A percentile compares a stretch with the other conserved stretches of the same genome.
phyloP scores from a whole-genome alignment of 2,329 filamentous ascomycete species.

The Colletotrichum kahawae region DNA sequence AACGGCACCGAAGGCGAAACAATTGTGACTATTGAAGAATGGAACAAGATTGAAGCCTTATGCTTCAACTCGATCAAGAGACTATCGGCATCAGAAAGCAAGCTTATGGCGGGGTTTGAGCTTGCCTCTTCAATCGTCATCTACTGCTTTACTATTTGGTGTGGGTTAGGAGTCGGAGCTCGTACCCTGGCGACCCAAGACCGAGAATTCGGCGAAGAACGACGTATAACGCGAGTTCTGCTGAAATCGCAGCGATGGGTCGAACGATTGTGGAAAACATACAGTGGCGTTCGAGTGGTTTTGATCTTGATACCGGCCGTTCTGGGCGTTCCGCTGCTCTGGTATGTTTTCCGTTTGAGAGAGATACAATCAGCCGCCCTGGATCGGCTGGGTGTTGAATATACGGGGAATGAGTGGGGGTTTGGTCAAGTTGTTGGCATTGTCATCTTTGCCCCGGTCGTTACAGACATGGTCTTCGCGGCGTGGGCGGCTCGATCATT shows the following conservation, averaged over 20 bases:
- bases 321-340: not conserved
- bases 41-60: not conserved
- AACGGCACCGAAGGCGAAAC: not conserved
- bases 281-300: not conserved
- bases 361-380: not conserved
- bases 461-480: not conserved
- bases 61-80: not conserved
- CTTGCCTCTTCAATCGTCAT: not conserved
- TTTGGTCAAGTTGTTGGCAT: slow-evolving; percentile 29
- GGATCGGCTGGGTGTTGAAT: not conserved
- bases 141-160: not conserved
- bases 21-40: not conserved
- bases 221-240: not conserved
- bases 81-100: not conserved
- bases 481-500: not conserved
- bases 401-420: slow-evolving; percentile 20
- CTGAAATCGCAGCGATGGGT: not conserved
- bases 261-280: not conserved
- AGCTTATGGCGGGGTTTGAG: not conserved
- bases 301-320: not conserved
- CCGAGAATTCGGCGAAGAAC: not conserved
- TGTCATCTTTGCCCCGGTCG: slow-evolving; percentile 26
- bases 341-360: not conserved
- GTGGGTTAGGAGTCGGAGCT: not conserved
- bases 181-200: not conserved